Base-by-base conservation (phyloP, 1,284 basidiomycete genomes). In the Boletus smithii region DNA sequence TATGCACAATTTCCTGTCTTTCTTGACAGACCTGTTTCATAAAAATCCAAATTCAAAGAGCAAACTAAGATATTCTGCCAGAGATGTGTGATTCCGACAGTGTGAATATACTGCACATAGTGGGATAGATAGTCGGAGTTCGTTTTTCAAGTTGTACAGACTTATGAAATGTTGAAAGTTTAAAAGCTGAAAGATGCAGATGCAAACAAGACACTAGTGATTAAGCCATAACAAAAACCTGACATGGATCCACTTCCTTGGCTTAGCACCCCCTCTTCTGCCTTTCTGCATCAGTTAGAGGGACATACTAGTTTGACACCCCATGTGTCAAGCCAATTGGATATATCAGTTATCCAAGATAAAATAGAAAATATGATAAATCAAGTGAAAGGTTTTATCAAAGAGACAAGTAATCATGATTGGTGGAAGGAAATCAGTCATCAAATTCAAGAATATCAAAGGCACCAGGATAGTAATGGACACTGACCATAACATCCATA, bases 401-500 rank as follows among this genome's bases (percentile, higher is more conserved):
- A 31, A n/a, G 20, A 20, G 20, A 20, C 20, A 20, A 20, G 20
- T n/a, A n/a, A 20, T 20, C 20, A 20, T 20, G 20, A 20, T 18
- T 4, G 27, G 30, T 8, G 22, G 31, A 27, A 38, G 33, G 37
- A 11, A 18, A 30, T 58, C 49, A 53, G 23, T 48, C 46, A 20
- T 53, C 45, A 23, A 61, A 39, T 35, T 55, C 49, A 5, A 41
- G 9, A 8, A 51, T 24, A 42, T 53, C 48, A 44, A 58, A 56
- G n/a, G 35, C 16, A n/a, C 38, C 5, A 20, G 40, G 42, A 45
- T 46, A 31, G 20, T 26, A 32, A 20, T 33, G 39, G 17, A 18
- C 17, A 73, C 85, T 59, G 46, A 91, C 91, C 67, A 75, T 73
- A 14, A 97, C 94, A n/a, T 77, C 84, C 70, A 95, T 93, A 2